Evolutionary conservation across 257 asterid genomes (phyloP), one percentile per base, ranked within the genome.

Genomic region (Ligustrum vulgare): DNA sequence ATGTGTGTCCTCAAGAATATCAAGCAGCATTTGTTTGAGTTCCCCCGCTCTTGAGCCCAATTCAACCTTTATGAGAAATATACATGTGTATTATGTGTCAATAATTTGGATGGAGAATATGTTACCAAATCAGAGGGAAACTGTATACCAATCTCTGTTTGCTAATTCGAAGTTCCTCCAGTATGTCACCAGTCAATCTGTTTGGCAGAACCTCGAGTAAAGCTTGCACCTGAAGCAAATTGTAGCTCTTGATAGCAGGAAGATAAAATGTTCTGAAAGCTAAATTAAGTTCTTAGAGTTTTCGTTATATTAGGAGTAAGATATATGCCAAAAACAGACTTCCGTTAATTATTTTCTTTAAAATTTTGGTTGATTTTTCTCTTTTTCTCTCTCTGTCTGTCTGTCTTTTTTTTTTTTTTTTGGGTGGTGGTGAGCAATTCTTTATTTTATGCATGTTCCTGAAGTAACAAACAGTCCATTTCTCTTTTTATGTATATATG

Each of bases 11-110:
- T 95, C 99, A 31, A 95, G 96, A 85, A 95, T 93, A 84, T 95
- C 99, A 82, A 95, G 97, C 72, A 95, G 90, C 99, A 95, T 95
- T 87, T 95, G 96, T 83, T 95, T 93, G 75, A 95, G 90, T 77
- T 90, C 89, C 72, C 98, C 98, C 20, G 98, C 99, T 83, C 89
- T 90, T 10, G 99, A 95, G 69, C 93, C 97, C 84, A 95, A 78
- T 84, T 93, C 99, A 79, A 95, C 98, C 99, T 95, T 87, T 58
- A 71, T 65, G 65, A 75, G 62, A 79, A 79, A n/a, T 64, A 41
- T 64, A 62, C 4, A 64, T 47, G 5, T 66, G 73, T 70, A 78
- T 56, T 33, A 45, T 1, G 56, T 32, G 73, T 77, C 51, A 32
- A 51, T 65, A 25, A 39, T 22, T 47, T 72, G 18, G 31, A 69